phyloP scores from a whole-genome alignment of 148 eudicot genomes.

The Bassia scoparia region DNA sequence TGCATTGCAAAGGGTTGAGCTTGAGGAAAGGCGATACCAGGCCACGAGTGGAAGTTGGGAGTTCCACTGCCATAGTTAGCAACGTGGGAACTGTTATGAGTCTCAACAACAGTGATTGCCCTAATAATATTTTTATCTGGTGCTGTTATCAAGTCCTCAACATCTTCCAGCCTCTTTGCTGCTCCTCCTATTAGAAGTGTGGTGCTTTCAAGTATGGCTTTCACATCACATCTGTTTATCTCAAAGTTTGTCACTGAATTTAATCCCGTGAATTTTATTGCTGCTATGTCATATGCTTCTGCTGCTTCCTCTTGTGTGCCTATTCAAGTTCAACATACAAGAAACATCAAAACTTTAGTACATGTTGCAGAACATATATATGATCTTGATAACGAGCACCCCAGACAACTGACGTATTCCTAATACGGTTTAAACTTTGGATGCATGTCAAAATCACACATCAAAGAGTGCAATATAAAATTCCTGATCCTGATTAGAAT shows the following conservation, averaged over 20 bases:
- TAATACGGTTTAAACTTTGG: no score
- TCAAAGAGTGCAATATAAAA: no score
- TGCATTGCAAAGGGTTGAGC: conserved; percentile 36
- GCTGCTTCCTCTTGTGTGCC: conserved; percentile 99
- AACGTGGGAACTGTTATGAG: conserved; percentile 16
- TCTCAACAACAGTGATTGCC: conserved; percentile 3
- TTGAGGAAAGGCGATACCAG: conserved; percentile 49
- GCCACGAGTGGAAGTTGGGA: conserved; percentile 45
- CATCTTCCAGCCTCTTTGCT: conserved; percentile 75
- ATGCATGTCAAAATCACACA: no score
- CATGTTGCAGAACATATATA: no score
- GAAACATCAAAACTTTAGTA: background rate
- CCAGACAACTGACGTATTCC: no score
- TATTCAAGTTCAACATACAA: background rate
- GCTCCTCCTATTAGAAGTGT: conserved; percentile 88
- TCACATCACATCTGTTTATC: conserved; percentile 74
- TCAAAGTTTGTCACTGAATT: conserved; percentile 96
- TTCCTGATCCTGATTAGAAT: no score
- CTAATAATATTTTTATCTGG: conserved; percentile 22
- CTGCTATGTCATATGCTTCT: conserved; percentile 95
- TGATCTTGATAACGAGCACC: no score
- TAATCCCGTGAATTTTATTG: conserved; percentile 84
- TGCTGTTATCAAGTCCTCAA: conserved; percentile 39
- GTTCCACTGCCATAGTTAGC: conserved; percentile 20
- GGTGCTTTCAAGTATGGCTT: conserved; percentile 75